Conservation (phyloP, 352 stramenopile species). For the Pythium phragmitis region DNA sequence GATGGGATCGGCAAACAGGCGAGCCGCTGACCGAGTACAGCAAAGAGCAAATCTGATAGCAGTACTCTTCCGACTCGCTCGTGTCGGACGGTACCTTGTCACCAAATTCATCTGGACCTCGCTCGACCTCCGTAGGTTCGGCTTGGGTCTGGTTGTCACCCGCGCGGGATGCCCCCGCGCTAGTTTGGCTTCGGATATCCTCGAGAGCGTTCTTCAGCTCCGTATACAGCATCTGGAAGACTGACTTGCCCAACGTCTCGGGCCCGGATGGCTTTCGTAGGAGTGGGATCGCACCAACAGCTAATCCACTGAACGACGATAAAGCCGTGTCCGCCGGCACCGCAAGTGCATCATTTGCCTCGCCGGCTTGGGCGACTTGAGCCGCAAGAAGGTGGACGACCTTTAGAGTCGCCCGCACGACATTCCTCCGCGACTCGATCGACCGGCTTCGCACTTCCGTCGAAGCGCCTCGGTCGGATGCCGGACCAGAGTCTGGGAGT, state of each 20-base stretch:
- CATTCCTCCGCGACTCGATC: slow-evolving; percentile 60
- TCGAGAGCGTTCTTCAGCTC: slow-evolving; percentile 87
- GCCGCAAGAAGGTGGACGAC: slow-evolving; percentile 86
- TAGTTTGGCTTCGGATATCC: slow-evolving; percentile 45
- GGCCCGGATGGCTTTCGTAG: slow-evolving; percentile 81
- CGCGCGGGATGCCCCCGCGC: neutral
- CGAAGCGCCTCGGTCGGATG: slow-evolving; percentile 15
- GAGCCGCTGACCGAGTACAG: slow-evolving; percentile 87
- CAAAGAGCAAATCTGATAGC: slow-evolving; percentile 87
- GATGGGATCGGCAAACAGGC: slow-evolving; percentile 71
- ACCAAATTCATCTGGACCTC: slow-evolving; percentile 7
- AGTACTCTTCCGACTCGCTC: slow-evolving; percentile 81
- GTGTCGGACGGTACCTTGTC: slow-evolving; percentile 19
- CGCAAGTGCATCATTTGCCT: slow-evolving; percentile 57
- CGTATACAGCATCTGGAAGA: slow-evolving; percentile 91
- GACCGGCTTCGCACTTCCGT: slow-evolving; percentile 44
- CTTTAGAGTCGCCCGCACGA: slow-evolving; percentile 86
- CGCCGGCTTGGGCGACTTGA: slow-evolving; percentile 82
- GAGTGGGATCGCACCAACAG: slow-evolving; percentile 70
- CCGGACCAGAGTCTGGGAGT: slow-evolving; percentile 1
- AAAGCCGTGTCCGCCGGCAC: slow-evolving; percentile 48
- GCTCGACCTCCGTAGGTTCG: slow-evolving; percentile 37
- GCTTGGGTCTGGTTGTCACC: slow-evolving; percentile 8
- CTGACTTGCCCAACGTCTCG: slow-evolving; percentile 87
- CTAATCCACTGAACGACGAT: slow-evolving; percentile 37